Evolutionary conservation across 805 yeast genomes (phyloP), one percentile per base, ranked within the genome.

Genomic region (Saccharomycopsis sp.): DNA sequence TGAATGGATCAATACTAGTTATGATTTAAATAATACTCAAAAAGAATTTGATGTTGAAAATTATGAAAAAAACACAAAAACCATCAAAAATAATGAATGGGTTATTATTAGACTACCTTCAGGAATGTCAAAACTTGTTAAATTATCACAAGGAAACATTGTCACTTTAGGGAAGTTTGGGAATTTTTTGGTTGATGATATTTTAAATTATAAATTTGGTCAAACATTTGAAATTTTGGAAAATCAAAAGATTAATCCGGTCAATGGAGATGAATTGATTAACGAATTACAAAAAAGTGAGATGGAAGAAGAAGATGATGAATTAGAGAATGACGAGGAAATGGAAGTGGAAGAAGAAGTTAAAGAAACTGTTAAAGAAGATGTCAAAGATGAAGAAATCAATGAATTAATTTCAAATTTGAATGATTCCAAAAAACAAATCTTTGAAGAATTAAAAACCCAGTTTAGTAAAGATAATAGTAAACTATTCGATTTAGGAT

Each of bases 121-220:
- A 2, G 83, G 78, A 39, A 81, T 83, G 42, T 58, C 77, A 53
- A 79, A 84, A 55, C 69, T 88, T 30, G 75, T 81, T n/a, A 74
- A 78, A 50, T 62, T 88, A 44, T 69, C 67, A 37, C 67, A 72
- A 3, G 76, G 72, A 25, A 75, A 79, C 0, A 56, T 70, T 9
- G 69, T 92, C 15, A 74, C 76, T 41, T 66, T 92, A 48, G 98
- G 98, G 2, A 89, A 92, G 56, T 92, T 89, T 59, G 99, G 99
- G 15, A 66, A 80, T 0, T 92, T 92, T 56, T 62, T 69, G 23
- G 85, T 81, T 2, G 74, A 78, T 47, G 80, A 74, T 39, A 69
- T 89, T 10, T 58, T 89, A 31, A 96, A 96, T 2, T 78, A 67
- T 51, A 81, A 87, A 4, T 82, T 73, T 53, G 98, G 97, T 1